Percentiles rank a stretch among this genome's conserved stretches.
Evolutionary conservation across 352 stramenopile genomes (phyloP).

Genomic region (Pythium brassicae): DNA sequence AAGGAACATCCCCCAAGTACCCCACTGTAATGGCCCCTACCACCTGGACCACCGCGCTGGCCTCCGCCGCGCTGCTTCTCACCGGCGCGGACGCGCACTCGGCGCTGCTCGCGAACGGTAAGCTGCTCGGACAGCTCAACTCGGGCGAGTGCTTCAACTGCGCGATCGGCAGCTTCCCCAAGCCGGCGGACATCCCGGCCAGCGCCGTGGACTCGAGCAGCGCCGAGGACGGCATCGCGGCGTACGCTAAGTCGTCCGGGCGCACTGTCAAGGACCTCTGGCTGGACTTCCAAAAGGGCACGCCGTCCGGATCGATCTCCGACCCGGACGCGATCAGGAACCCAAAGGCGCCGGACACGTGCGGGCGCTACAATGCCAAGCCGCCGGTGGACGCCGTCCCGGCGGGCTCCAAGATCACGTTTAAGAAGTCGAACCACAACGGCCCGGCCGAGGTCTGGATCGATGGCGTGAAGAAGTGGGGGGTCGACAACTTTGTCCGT

Average conservation of each 20-base stretch:
- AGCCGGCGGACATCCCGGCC: slow-evolving; percentile 13
- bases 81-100: slow-evolving; percentile 3
- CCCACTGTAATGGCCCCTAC: neutral
- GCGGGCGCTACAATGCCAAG: slow-evolving; percentile 14
- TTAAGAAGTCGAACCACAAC: slow-evolving; percentile 26
- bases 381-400: slow-evolving; percentile 13
- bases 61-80: slow-evolving; percentile 4
- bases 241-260: slow-evolving; percentile 17
- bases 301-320: slow-evolving; percentile 11
- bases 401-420: slow-evolving; percentile 15
- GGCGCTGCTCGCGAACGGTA: slow-evolving; percentile 13
- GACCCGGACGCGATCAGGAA: slow-evolving; percentile 12
- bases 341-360: slow-evolving; percentile 8
- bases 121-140: slow-evolving; percentile 23
- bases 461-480: slow-evolving; percentile 17
- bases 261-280: slow-evolving; percentile 16
- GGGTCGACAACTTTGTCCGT: slow-evolving; percentile 17
- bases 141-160: slow-evolving; percentile 22
- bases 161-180: slow-evolving; percentile 17
- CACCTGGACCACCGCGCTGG: slow-evolving; percentile 2
- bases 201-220: slow-evolving; percentile 14
- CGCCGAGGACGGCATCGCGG: slow-evolving; percentile 12
- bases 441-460: slow-evolving; percentile 19
- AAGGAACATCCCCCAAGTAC: no score
- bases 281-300: slow-evolving; percentile 15